phyloP scores from a whole-genome alignment of 768 basidiomycete genomes.

The Antrodiella citrinella region DNA sequence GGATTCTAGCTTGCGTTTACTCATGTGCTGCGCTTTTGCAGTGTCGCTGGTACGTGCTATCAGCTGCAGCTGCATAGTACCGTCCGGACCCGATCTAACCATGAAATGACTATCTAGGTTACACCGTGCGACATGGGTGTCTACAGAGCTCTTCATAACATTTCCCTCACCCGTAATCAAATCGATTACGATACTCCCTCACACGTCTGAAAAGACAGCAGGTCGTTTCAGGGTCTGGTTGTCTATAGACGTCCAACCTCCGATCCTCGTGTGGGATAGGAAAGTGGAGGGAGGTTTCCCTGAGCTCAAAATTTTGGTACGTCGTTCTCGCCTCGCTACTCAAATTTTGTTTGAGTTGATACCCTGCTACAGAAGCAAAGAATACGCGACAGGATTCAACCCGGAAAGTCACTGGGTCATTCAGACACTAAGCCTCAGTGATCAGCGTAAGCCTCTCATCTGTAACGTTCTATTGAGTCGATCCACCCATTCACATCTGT shows the following conservation, averaged over 20 bases:
- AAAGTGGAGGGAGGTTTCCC: conserved; percentile 91
- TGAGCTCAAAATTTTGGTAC: conserved; percentile 75
- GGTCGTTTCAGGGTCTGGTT: conserved; percentile 93
- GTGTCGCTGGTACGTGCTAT: conserved; percentile 91
- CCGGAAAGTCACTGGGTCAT: conserved; percentile 78
- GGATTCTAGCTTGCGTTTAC: conserved; percentile 1
- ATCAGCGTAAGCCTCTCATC: no score
- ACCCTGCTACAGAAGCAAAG: conserved; percentile 73
- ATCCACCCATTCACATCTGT: no score
- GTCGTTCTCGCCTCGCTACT: no score
- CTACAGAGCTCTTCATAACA: conserved; percentile 85
- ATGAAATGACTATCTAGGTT: conserved; percentile 44
- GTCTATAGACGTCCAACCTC: conserved; percentile 28
- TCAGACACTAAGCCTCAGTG: no score
- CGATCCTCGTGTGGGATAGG: conserved; percentile 75
- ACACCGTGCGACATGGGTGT: conserved; percentile 89
- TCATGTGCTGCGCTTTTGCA: conserved; percentile 17
- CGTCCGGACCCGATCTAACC: neutral
- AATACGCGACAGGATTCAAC: conserved; percentile 76
- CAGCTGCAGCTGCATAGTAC: conserved; percentile 17
- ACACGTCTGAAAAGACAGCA: conserved; percentile 72
- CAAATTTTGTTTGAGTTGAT: neutral
- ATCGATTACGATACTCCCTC: conserved; percentile 64
- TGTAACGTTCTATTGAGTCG: no score
- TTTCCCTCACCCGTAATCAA: conserved; percentile 74